phyloP scores from a whole-genome alignment of 257 asterid species.

The Cynanchum wilfordii region DNA sequence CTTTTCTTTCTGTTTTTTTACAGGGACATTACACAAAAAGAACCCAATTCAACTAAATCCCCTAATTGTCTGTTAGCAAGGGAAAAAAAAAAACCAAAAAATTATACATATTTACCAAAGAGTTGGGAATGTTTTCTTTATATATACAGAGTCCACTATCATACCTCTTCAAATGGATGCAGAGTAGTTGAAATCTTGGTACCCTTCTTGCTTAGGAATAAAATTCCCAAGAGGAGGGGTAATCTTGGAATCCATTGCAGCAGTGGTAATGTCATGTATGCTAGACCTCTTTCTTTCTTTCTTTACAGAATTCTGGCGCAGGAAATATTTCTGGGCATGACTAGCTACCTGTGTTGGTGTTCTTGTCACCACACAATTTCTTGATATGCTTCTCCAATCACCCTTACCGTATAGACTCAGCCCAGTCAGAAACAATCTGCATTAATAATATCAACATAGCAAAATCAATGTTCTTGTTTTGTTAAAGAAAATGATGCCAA shows the following conservation, averaged over 20 bases:
- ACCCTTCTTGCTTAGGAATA: constrained; percentile 36
- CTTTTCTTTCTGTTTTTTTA: too few relatives aligned
- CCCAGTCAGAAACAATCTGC: constrained; percentile 65
- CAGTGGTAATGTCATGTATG: constrained; percentile 81
- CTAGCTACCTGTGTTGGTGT: constrained; percentile 96
- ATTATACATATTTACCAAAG: not conserved
- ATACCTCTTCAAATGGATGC: constrained; percentile 29
- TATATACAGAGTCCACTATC: too few relatives aligned
- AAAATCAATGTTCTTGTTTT: too few relatives aligned
- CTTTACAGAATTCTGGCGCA: constrained; percentile 65
- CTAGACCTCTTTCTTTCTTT: constrained; percentile 82
- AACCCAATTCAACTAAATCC: not conserved
- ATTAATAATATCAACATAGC: not conserved
- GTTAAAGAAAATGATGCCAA: not conserved
- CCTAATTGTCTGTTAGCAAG: not conserved
- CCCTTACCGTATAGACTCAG: constrained; percentile 74
- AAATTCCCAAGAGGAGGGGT: constrained; percentile 52
- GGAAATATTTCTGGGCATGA: constrained; percentile 84
- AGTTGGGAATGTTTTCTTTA: not conserved
- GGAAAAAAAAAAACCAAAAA: not conserved
- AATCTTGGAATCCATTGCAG: constrained; percentile 42
- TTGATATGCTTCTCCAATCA: constrained; percentile 95
- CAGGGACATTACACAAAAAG: not conserved
- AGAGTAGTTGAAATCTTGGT: constrained; percentile 32
- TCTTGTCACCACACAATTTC: constrained; percentile 80